Conservation (phyloP, 345 rosid genomes). For the Kernera saxatilis region DNA sequence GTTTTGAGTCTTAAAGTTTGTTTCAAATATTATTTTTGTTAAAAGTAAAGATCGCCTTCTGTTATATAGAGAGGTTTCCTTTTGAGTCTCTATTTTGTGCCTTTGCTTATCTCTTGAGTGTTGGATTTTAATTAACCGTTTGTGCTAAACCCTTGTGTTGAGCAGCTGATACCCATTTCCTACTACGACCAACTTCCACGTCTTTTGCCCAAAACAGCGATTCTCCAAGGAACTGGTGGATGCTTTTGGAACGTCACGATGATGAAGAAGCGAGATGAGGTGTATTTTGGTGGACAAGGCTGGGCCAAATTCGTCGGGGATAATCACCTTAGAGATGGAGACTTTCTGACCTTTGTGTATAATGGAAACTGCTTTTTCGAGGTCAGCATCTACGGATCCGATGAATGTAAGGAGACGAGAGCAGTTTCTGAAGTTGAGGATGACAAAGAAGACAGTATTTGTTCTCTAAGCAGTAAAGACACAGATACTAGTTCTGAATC, state of each 20-base stretch:
- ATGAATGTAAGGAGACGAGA: conserved; percentile 8
- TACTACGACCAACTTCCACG: conserved; percentile 9
- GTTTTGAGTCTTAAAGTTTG: not conserved
- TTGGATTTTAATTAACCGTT: not conserved
- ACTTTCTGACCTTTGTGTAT: conserved; percentile 20
- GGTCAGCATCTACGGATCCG: conserved; percentile 7
- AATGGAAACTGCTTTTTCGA: conserved; percentile 16
- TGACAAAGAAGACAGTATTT: not conserved
- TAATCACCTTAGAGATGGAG: conserved; percentile 8
- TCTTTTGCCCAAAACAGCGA: not conserved
- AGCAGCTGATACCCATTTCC: not conserved
- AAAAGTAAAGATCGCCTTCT: not conserved
- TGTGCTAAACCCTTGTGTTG: not conserved
- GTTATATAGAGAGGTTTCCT: not conserved
- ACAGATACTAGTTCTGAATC: not conserved
- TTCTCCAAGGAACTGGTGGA: conserved; percentile 18
- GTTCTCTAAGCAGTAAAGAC: not conserved
- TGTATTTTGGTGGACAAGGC: not conserved
- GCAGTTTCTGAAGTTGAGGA: not conserved
- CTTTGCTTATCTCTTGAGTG: not conserved
- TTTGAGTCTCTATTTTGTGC: not conserved
- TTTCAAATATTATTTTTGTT: not conserved
- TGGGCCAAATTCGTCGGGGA: conserved; percentile 18
- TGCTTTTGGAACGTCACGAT: conserved; percentile 1
- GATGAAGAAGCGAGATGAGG: not conserved